Percentiles rank a stretch among this genome's conserved stretches.
These are phyloP conservation scores for Umbelopsis sp. DNA, from an alignment of 192 early-diverging fungal species.

Conservation along the genomic window DNA sequence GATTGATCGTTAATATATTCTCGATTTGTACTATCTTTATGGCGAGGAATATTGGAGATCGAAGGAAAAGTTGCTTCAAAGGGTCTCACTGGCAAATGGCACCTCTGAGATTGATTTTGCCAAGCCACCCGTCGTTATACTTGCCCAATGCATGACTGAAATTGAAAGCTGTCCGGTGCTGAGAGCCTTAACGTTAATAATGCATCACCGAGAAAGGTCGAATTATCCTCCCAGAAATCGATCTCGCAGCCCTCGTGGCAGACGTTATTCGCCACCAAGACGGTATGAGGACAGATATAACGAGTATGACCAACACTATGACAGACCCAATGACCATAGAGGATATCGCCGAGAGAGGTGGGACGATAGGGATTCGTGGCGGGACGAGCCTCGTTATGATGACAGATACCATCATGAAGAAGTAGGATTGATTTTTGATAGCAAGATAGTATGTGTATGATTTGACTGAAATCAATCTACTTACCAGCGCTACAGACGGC, in stretches of 20 bases:
- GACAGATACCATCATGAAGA: slow-evolving; percentile 8
- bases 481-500: slow-evolving; percentile 4
- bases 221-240: neutral
- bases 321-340: neutral
- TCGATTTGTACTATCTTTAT: too few species aligned
- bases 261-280: neutral
- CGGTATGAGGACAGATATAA: neutral
- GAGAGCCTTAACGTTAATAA: neutral
- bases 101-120: too few species aligned
- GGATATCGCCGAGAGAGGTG: slow-evolving; percentile 23
- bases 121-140: too few species aligned
- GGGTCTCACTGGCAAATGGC: too few species aligned
- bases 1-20: too few species aligned
- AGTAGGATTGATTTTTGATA: slow-evolving; percentile 16
- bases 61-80: too few species aligned
- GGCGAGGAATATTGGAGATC: too few species aligned
- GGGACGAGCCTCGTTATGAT: slow-evolving; percentile 2
- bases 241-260: slow-evolving; percentile 8
- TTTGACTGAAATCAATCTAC: neutral
- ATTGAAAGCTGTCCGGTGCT: neutral
- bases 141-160: too few species aligned
- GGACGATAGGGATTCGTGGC: slow-evolving; percentile 22
- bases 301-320: neutral
- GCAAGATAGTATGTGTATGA: neutral
- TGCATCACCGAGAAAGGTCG: neutral